A percentile compares a stretch with the other conserved stretches of the same genome.
These are phyloP conservation scores for Thielaviopsis punctulata DNA, from an alignment of 2,329 filamentous ascomycete species.

Conservation along the genomic window DNA sequence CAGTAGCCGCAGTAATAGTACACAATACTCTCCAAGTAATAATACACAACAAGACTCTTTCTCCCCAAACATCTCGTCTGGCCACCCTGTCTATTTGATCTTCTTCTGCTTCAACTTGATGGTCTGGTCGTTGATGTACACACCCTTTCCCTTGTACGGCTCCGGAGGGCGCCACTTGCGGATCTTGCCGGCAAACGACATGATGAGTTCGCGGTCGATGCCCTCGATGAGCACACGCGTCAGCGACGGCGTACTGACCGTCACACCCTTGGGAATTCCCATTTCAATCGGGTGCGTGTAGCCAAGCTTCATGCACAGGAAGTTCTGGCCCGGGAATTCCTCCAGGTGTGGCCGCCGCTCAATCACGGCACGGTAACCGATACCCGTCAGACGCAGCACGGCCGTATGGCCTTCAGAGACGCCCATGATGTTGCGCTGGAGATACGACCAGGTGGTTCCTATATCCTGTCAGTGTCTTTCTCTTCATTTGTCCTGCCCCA, in stretches of 20 bases:
- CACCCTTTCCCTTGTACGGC: slow-evolving; percentile 98
- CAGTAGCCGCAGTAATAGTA: slow-evolving; percentile 7
- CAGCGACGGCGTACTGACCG: slow-evolving; percentile 73
- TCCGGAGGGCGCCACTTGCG: slow-evolving; percentile 79
- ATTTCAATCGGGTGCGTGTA: slow-evolving; percentile 93
- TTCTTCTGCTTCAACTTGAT: slow-evolving; percentile 98
- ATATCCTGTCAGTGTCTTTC: background rate
- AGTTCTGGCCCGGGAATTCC: slow-evolving; percentile 66
- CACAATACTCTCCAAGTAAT: slow-evolving; percentile 19
- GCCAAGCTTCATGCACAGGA: slow-evolving; percentile 85
- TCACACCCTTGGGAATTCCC: slow-evolving; percentile 65
- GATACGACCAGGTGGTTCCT: slow-evolving; percentile 81
- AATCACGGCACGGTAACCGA: slow-evolving; percentile 89
- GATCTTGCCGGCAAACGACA: slow-evolving; percentile 81
- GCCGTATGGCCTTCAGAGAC: slow-evolving; percentile 94
- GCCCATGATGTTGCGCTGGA: slow-evolving; percentile 80
- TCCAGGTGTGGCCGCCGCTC: slow-evolving; percentile 53
- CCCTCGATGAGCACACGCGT: slow-evolving; percentile 86
- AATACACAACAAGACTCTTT: slow-evolving; percentile 5
- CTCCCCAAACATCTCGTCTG: background rate
- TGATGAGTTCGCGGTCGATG: slow-evolving; percentile 67
- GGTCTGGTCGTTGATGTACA: slow-evolving; percentile 94
- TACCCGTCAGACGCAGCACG: slow-evolving; percentile 80
- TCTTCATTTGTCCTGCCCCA: background rate
- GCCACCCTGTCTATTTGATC: slow-evolving; percentile 48